Evolutionary conservation across 2,329 filamentous ascomycete species (phyloP).

Genomic region (Sordariomycetes sp.): DNA sequence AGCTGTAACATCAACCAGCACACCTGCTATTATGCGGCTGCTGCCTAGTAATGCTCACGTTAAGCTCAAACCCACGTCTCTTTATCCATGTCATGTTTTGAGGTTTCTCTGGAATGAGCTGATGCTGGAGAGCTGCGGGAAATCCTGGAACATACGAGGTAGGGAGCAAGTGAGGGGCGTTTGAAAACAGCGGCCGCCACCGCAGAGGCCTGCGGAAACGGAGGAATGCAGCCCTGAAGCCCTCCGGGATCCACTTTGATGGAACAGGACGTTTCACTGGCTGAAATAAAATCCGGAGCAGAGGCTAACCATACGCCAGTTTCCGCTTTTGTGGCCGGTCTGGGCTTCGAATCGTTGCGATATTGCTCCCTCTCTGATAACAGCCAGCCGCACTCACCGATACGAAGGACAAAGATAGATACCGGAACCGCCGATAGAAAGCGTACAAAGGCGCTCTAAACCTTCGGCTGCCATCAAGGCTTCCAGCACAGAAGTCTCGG

Average conservation of each 20-base stretch:
- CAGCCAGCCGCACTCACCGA: background rate
- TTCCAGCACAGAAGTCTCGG: background rate
- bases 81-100: background rate
- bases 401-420: background rate
- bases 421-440: background rate
- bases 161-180: background rate
- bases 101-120: background rate
- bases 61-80: background rate
- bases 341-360: background rate
- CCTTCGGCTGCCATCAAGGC: background rate
- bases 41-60: background rate
- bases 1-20: background rate
- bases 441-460: background rate
- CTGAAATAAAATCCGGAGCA: background rate
- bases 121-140: background rate
- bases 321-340: background rate
- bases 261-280: background rate
- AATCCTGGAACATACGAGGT: too few relatives aligned
- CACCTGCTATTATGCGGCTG: background rate
- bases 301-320: background rate
- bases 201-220: background rate
- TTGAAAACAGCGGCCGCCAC: background rate
- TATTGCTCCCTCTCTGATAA: background rate
- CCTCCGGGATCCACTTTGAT: background rate
- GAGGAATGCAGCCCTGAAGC: background rate